Evolutionary conservation across 495 filamentous ascomycete species (phyloP).

Genomic region (Aspergillus cavernicola): DNA sequence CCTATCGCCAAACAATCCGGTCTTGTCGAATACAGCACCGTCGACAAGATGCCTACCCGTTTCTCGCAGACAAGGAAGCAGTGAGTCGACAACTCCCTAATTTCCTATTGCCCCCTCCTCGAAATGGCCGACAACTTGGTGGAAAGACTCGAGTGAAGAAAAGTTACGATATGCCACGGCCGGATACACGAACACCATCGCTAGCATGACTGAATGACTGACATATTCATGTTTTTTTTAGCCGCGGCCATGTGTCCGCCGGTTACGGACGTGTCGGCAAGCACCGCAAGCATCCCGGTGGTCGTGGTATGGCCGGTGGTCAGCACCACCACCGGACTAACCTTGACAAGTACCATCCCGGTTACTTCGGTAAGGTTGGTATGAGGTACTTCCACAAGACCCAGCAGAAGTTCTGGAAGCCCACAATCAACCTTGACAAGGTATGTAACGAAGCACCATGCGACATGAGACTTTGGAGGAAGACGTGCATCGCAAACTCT

Average conservation of each 20-base stretch:
- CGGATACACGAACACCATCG: neutral
- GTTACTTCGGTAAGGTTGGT: slow-evolving; percentile 98
- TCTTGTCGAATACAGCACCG: slow-evolving; percentile 45
- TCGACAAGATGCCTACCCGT: slow-evolving; percentile 75
- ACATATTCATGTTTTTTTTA: slow-evolving; percentile 36
- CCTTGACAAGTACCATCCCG: slow-evolving; percentile 90
- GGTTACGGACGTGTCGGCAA: slow-evolving; percentile 91
- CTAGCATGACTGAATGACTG: slow-evolving; percentile 17
- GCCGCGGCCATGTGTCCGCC: slow-evolving; percentile 92
- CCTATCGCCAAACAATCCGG: slow-evolving; percentile 43
- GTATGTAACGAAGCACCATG: slow-evolving; percentile 40
- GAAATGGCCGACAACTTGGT: slow-evolving; percentile 10
- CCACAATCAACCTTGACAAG: slow-evolving; percentile 88
- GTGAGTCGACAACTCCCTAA: slow-evolving; percentile 49
- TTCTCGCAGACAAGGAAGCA: slow-evolving; percentile 79
- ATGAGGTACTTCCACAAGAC: slow-evolving; percentile 94
- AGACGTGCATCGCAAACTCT: neutral
- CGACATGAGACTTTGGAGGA: neutral
- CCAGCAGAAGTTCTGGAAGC: slow-evolving; percentile 89
- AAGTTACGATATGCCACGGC: neutral
- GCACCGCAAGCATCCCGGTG: slow-evolving; percentile 91
- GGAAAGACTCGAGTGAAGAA: slow-evolving; percentile 16
- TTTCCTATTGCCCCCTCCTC: slow-evolving; percentile 10
- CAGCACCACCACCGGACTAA: slow-evolving; percentile 92
- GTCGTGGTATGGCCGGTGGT: slow-evolving; percentile 95